Conservation (phyloP, 2,329 filamentous ascomycete species). For the Arthrobotrys sinensis region DNA sequence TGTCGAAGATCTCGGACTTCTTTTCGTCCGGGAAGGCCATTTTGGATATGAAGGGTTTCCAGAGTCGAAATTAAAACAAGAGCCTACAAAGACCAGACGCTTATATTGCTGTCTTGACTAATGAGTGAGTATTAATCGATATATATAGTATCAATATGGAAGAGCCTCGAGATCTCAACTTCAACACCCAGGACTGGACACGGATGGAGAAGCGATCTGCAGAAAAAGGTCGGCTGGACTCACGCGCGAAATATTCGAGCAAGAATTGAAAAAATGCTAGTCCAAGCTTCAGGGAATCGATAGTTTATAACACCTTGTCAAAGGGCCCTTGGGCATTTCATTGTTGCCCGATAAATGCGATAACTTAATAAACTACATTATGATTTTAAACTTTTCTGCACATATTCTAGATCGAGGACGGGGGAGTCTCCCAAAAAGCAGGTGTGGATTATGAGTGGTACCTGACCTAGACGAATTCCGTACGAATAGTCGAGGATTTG, state of each 20-base stretch:
- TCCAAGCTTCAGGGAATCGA: not conserved
- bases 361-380: conserved; percentile 9
- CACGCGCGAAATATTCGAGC: not conserved
- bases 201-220: not conserved
- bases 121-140: not conserved
- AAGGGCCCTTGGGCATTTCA: too few species aligned
- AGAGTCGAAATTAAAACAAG: not conserved
- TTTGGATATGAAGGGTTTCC: not conserved
- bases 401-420: not conserved
- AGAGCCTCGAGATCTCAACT: conserved; percentile 7
- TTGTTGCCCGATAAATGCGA: not conserved
- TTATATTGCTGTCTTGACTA: not conserved
- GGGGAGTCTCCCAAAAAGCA: not conserved
- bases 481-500: conserved; percentile 11
- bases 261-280: not conserved
- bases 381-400: not conserved
- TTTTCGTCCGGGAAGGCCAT: conserved; percentile 30
- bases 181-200: not conserved
- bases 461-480: conserved; percentile 17
- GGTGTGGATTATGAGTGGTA: not conserved
- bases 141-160: conserved; percentile 7
- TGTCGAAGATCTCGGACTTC: conserved; percentile 1
- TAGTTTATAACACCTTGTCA: not conserved
- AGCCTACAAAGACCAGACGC: not conserved
- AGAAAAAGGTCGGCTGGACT: not conserved